Percentiles rank a stretch among this genome's conserved stretches.
Evolutionary conservation across 768 basidiomycete genomes (phyloP).

Genomic region (Lentinula aciculospora): DNA sequence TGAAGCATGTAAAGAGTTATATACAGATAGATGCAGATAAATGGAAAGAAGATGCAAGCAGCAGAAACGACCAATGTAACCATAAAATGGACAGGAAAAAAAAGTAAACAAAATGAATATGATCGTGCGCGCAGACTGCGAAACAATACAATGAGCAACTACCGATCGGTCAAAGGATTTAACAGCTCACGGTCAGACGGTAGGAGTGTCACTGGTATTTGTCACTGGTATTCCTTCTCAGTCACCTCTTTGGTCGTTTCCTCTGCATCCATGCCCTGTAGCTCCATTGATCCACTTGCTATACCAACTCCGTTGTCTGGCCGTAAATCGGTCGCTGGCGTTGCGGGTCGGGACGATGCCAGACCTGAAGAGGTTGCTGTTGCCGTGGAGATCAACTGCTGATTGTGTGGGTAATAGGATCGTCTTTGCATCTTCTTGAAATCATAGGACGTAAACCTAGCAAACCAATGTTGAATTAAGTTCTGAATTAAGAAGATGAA

Average conservation of each 20-base stretch:
- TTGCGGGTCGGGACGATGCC: slow-evolving; percentile 68
- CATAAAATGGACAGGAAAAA: not conserved
- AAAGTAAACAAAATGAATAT: not conserved
- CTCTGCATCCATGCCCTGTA: slow-evolving; percentile 32
- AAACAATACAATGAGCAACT: not conserved
- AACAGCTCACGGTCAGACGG: not conserved
- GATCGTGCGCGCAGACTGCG: not conserved
- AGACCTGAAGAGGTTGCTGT: slow-evolving; percentile 70
- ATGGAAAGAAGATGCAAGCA: not conserved
- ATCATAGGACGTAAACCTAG: slow-evolving; percentile 87
- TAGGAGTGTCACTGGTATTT: not conserved
- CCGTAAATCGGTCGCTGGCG: slow-evolving; percentile 52
- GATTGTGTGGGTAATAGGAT: slow-evolving; percentile 86
- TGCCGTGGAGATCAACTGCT: slow-evolving; percentile 65
- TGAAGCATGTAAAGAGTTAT: no score
- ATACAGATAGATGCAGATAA: not conserved
- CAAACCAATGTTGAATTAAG: not conserved
- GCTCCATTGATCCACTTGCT: slow-evolving; percentile 35
- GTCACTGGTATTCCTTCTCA: slow-evolving; percentile 42
- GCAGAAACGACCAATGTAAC: not conserved
- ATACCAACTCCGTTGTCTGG: slow-evolving; percentile 35
- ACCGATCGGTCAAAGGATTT: not conserved
- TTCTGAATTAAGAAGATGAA: slow-evolving; percentile 8
- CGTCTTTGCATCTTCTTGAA: slow-evolving; percentile 88
- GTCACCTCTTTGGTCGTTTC: slow-evolving; percentile 32